phyloP scores from a whole-genome alignment of 2,329 filamentous ascomycete genomes.

The Xylaria sp. region DNA sequence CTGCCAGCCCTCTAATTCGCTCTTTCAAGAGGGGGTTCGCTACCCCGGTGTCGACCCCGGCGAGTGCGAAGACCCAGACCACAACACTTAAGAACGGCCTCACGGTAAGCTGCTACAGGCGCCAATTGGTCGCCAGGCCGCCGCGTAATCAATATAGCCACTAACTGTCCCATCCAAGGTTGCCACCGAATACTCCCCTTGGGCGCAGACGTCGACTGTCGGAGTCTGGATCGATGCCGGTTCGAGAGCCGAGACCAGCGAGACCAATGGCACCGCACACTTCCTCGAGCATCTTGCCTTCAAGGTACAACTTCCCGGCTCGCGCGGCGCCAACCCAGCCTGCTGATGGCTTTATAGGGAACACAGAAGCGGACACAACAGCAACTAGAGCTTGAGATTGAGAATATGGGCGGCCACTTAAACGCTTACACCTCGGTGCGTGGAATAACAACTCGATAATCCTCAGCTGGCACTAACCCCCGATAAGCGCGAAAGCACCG shows the following conservation, averaged over 20 bases:
- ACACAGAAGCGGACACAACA: conserved; percentile 94
- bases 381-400: conserved; percentile 98
- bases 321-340: conserved; percentile 15
- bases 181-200: conserved; percentile 97
- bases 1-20: conserved; percentile 81
- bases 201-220: conserved; percentile 97
- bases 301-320: conserved; percentile 74
- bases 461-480: conserved; percentile 30
- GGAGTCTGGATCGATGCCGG: conserved; percentile 99
- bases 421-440: conserved; percentile 99
- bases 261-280: conserved; percentile 99
- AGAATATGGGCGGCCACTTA: conserved; percentile 99
- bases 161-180: conserved; percentile 68
- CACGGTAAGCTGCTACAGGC: conserved; percentile 72
- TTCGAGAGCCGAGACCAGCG: conserved; percentile 96
- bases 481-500: conserved; percentile 94
- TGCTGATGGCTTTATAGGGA: conserved; percentile 66
- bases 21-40: conserved; percentile 88
- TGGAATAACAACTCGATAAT: conserved; percentile 42
- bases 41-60: conserved; percentile 74
- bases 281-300: conserved; percentile 99
- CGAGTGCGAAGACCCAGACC: conserved; percentile 87
- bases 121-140: conserved; percentile 45
- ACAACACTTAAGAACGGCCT: conserved; percentile 98
- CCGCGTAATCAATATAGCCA: conserved; percentile 3